Conservation (phyloP, 495 filamentous ascomycete species). For the Penicillium herquei region DNA sequence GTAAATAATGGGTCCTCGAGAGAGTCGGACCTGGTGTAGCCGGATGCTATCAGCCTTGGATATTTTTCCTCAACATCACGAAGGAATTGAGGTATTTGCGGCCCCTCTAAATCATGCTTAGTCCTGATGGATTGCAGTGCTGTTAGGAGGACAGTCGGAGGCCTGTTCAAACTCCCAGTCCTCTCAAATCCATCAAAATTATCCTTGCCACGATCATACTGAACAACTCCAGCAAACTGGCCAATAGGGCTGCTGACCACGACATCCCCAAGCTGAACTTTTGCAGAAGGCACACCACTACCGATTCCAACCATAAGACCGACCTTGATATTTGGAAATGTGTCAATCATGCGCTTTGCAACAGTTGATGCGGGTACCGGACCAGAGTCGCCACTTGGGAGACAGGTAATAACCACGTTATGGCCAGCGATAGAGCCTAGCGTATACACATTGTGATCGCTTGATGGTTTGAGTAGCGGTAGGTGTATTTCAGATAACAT, state of each 20-base stretch:
- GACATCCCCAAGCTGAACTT: constrained; percentile 23
- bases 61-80: background rate
- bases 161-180: constrained; percentile 19
- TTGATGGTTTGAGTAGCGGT: constrained; percentile 1
- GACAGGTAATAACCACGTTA: constrained; percentile 36
- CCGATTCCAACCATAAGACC: constrained; percentile 46
- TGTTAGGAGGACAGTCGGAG: constrained; percentile 1
- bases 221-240: constrained; percentile 14
- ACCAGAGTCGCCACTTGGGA: constrained; percentile 32
- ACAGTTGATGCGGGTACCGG: constrained; percentile 28
- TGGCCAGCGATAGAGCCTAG: constrained; percentile 30
- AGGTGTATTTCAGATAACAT: constrained; percentile 21
- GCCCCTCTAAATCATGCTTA: constrained; percentile 14
- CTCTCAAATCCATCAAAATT: constrained; percentile 14
- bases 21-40: too few relatives aligned
- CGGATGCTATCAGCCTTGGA: background rate
- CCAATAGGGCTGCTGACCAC: constrained; percentile 19
- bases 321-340: constrained; percentile 35
- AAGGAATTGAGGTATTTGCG: background rate
- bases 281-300: constrained; percentile 34
- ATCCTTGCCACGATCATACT: constrained; percentile 24
- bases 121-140: background rate
- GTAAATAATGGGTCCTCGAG: too few relatives aligned
- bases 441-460: constrained; percentile 30
- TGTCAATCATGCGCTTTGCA: constrained; percentile 28